These are phyloP conservation scores for Oryza australiensis DNA, from an alignment of 176 grass and related monocot species.

Conservation along the genomic window DNA sequence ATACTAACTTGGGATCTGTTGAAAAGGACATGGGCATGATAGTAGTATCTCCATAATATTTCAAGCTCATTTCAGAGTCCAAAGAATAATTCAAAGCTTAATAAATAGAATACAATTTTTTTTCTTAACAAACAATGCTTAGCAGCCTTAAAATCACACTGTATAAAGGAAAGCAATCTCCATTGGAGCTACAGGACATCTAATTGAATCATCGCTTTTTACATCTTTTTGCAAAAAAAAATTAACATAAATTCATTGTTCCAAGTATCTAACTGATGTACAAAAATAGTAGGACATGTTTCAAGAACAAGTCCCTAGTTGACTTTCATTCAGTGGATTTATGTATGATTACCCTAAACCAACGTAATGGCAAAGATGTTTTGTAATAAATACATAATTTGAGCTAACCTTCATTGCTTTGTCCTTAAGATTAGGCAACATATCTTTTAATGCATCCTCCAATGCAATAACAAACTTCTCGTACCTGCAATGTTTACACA, in stretches of 20 bases:
- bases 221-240: not conserved
- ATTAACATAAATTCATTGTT: slow-evolving; percentile 6
- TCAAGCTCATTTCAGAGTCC: not conserved
- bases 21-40: not conserved
- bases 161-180: not conserved
- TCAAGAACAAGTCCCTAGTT: slow-evolving; percentile 4
- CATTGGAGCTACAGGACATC: slow-evolving; percentile 14
- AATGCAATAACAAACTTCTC: slow-evolving; percentile 91
- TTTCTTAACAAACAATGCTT: slow-evolving; percentile 13
- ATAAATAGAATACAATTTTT: slow-evolving; percentile 11
- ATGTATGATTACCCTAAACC: not conserved
- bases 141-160: slow-evolving; percentile 9
- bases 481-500: slow-evolving; percentile 58
- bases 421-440: slow-evolving; percentile 93
- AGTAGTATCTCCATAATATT: not conserved
- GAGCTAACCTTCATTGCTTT: slow-evolving; percentile 90
- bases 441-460: slow-evolving; percentile 94
- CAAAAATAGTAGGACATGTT: not conserved
- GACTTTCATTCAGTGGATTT: not conserved
- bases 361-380: not conserved
- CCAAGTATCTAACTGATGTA: slow-evolving; percentile 17
- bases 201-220: not conserved
- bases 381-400: slow-evolving; percentile 33
- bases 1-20: no score
- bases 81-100: slow-evolving; percentile 3